Evolutionary conservation across 1,139 yeast genomes (phyloP).

Genomic region (Sugiyamaella novakii): DNA sequence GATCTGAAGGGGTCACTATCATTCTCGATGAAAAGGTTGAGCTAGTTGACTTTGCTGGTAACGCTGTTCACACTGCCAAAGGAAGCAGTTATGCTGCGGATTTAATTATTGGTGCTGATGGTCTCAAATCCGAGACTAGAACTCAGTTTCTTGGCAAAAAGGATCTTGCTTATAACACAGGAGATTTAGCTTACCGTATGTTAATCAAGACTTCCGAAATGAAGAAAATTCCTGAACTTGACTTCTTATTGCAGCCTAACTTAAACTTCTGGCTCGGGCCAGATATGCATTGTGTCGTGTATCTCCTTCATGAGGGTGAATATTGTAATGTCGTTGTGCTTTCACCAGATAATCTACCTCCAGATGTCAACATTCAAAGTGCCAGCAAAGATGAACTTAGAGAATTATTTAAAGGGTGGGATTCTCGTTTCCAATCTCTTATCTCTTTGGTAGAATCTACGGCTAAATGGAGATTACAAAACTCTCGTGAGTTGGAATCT

Average conservation of each 20-base stretch:
- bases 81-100: slow-evolving; percentile 38
- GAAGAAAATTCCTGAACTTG: slow-evolving; percentile 24
- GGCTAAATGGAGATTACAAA: slow-evolving; percentile 39
- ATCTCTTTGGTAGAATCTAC: slow-evolving; percentile 33
- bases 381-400: slow-evolving; percentile 35
- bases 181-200: slow-evolving; percentile 36
- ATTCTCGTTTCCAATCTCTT: slow-evolving; percentile 34
- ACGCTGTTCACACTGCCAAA: slow-evolving; percentile 35
- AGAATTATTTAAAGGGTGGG: slow-evolving; percentile 37
- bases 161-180: slow-evolving; percentile 34
- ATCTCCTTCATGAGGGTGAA: slow-evolving; percentile 33
- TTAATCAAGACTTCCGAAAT: slow-evolving; percentile 27
- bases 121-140: slow-evolving; percentile 36
- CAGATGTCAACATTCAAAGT: slow-evolving; percentile 29
- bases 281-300: slow-evolving; percentile 37
- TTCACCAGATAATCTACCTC: slow-evolving; percentile 37
- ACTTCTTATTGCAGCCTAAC: slow-evolving; percentile 29
- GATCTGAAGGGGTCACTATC: slow-evolving; percentile 36
- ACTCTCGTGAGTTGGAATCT: slow-evolving; percentile 34
- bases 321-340: slow-evolving; percentile 33
- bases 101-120: slow-evolving; percentile 45
- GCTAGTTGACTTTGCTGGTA: slow-evolving; percentile 35
- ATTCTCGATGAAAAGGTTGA: slow-evolving; percentile 35
- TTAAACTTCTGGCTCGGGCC: slow-evolving; percentile 42
- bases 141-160: slow-evolving; percentile 26